These are phyloP conservation scores for Metschnikowia lochheadii DNA, from an alignment of 805 yeast species.

Conservation along the genomic window DNA sequence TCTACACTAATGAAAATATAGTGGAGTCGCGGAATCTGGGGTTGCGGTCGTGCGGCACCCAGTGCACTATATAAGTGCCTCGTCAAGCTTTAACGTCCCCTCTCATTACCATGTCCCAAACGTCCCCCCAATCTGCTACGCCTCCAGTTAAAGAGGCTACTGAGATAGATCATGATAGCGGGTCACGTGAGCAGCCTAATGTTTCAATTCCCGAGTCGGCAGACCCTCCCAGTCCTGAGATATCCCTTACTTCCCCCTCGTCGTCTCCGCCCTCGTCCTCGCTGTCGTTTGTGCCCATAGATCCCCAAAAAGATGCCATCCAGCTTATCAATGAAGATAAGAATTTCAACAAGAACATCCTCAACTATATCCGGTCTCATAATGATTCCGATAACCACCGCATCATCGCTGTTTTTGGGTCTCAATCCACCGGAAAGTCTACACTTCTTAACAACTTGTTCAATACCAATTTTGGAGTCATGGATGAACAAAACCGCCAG, in stretches of 20 bases:
- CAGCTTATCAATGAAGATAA: conserved; percentile 65
- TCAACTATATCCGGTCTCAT: conserved; percentile 11
- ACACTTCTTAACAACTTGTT: conserved; percentile 83
- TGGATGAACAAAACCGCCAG: conserved; percentile 81
- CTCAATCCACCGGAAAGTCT: conserved; percentile 95
- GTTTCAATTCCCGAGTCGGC: too few relatives aligned
- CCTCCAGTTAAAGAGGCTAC: too few relatives aligned
- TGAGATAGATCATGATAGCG: too few relatives aligned
- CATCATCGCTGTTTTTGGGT: conserved; percentile 92
- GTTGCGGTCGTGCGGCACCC: conserved; percentile 5
- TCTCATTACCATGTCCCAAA: background rate
- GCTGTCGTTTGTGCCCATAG: conserved; percentile 38
- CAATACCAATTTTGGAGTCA: conserved; percentile 79
- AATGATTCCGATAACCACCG: conserved; percentile 58
- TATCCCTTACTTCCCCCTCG: background rate
- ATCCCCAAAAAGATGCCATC: conserved; percentile 38
- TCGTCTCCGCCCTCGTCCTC: conserved; percentile 25
- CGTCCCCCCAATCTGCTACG: background rate
- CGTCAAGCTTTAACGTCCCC: background rate
- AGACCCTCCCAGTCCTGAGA: too few relatives aligned
- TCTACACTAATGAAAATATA: too few relatives aligned
- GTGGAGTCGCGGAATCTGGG: background rate
- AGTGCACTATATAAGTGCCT: background rate
- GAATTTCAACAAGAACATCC: conserved; percentile 37
- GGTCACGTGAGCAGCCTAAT: too few relatives aligned